Percentiles rank a stretch among this genome's conserved stretches.
These are phyloP conservation scores for Sclerotinia trifoliorum DNA, from an alignment of 2,329 filamentous ascomycete genomes.

Conservation along the genomic window DNA sequence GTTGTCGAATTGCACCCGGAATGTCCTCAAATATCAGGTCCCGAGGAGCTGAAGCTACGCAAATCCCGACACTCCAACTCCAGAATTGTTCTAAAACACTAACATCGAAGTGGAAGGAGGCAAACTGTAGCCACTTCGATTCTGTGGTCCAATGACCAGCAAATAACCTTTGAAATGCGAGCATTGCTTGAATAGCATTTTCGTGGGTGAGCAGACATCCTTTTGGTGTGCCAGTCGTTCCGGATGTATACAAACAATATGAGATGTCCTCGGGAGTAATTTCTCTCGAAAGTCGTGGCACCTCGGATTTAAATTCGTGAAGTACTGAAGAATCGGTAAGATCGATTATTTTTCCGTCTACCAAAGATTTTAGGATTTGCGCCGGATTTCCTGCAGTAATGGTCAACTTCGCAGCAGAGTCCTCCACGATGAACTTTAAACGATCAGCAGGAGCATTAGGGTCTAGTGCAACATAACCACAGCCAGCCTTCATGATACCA, in stretches of 20 bases:
- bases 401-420: constrained; percentile 65
- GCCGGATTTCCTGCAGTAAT: constrained; percentile 54
- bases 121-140: constrained; percentile 89
- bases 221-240: constrained; percentile 43
- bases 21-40: constrained; percentile 86
- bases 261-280: constrained; percentile 35
- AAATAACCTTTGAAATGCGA: constrained; percentile 81
- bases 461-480: constrained; percentile 44
- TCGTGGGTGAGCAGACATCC: constrained; percentile 80
- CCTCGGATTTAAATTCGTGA: constrained; percentile 29
- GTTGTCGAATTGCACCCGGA: constrained; percentile 64
- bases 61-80: constrained; percentile 90
- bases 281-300: constrained; percentile 28
- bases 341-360: constrained; percentile 29
- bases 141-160: constrained; percentile 66
- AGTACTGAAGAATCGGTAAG: constrained; percentile 35
- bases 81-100: constrained; percentile 92
- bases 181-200: constrained; percentile 85
- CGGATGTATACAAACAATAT: constrained; percentile 43
- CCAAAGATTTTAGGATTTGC: constrained; percentile 40
- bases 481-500: constrained; percentile 42
- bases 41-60: constrained; percentile 75
- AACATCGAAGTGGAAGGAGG: constrained; percentile 92
- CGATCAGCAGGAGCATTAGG: constrained; percentile 41
- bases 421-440: constrained; percentile 44